Evolutionary conservation across 495 filamentous ascomycete species (phyloP).

Genomic region (Cercophora scortea): DNA sequence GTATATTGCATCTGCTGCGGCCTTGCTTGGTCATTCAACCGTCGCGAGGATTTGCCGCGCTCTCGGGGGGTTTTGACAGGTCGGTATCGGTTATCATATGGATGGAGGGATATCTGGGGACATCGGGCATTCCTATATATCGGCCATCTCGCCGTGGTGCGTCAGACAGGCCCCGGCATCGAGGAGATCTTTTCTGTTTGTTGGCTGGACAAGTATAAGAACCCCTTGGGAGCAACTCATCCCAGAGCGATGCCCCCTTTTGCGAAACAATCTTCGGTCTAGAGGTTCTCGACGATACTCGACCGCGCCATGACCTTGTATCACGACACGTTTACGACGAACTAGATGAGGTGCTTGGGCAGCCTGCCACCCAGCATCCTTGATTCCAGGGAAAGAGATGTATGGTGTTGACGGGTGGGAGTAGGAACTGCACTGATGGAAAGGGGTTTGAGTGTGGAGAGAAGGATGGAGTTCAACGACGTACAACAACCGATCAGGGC

Average conservation of each 20-base stretch:
- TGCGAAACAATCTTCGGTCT: not conserved
- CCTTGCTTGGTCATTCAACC: not conserved
- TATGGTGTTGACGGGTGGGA: no score
- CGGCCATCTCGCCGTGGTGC: not conserved
- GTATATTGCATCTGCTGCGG: constrained; percentile 4
- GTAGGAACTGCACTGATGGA: no score
- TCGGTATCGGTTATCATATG: not conserved
- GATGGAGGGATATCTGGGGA: not conserved
- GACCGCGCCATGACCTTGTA: no score
- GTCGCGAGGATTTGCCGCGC: not conserved
- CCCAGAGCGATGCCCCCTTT: not conserved
- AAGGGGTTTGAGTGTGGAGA: no score
- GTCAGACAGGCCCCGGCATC: not conserved
- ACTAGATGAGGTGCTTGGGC: not conserved
- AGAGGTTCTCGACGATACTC: no score
- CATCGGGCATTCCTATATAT: not conserved
- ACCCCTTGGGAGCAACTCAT: not conserved
- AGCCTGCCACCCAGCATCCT: no score
- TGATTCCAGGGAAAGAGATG: no score
- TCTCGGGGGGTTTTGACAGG: not conserved
- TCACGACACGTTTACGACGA: no score
- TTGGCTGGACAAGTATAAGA: not conserved
- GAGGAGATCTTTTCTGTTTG: not conserved
- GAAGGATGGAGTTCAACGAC: no score
- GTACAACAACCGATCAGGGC: no score